A percentile compares a stretch with the other conserved stretches of the same genome.
These are phyloP conservation scores for Parastagonospora avenae DNA, from an alignment of 2,329 filamentous ascomycete genomes.

Conservation along the genomic window DNA sequence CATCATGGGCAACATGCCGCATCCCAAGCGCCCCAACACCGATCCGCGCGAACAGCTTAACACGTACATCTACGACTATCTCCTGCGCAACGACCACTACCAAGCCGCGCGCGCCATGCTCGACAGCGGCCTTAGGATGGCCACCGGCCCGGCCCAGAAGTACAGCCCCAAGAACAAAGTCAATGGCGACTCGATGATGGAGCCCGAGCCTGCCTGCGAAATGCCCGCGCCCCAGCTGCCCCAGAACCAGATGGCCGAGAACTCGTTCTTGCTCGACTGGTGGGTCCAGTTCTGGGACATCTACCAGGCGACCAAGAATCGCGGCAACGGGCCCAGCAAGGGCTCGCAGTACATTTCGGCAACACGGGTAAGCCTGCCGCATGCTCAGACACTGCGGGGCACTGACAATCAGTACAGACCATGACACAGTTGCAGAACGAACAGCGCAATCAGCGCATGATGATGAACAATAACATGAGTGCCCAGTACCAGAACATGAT, in stretches of 20 bases:
- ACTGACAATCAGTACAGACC: conserved; percentile 53
- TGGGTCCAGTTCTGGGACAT: conserved; percentile 98
- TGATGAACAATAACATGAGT: conserved; percentile 65
- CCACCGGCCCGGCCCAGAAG: conserved; percentile 61
- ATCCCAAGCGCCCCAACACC: conserved; percentile 28
- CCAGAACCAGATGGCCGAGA: conserved; percentile 64
- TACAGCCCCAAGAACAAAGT: conserved; percentile 70
- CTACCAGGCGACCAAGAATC: conserved; percentile 77
- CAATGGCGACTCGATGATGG: conserved; percentile 75
- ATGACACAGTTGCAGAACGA: conserved; percentile 76
- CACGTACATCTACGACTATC: conserved; percentile 91
- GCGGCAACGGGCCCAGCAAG: conserved; percentile 40
- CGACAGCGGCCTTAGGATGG: conserved; percentile 60
- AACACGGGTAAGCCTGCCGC: conserved; percentile 70
- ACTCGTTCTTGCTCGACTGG: conserved; percentile 95
- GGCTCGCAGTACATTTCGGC: conserved; percentile 76
- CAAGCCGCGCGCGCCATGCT: conserved; percentile 74
- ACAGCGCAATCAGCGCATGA: conserved; percentile 67
- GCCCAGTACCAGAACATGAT: conserved; percentile 65
- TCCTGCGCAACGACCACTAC: conserved; percentile 82
- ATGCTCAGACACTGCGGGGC: neutral
- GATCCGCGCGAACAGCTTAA: conserved; percentile 66
- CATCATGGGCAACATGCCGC: conserved; percentile 68
- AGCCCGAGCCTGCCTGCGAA: conserved; percentile 83
- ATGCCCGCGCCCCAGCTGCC: conserved; percentile 76